These are phyloP conservation scores for Metarhizium anisopliae DNA, from an alignment of 2,329 filamentous ascomycete genomes.

Conservation along the genomic window DNA sequence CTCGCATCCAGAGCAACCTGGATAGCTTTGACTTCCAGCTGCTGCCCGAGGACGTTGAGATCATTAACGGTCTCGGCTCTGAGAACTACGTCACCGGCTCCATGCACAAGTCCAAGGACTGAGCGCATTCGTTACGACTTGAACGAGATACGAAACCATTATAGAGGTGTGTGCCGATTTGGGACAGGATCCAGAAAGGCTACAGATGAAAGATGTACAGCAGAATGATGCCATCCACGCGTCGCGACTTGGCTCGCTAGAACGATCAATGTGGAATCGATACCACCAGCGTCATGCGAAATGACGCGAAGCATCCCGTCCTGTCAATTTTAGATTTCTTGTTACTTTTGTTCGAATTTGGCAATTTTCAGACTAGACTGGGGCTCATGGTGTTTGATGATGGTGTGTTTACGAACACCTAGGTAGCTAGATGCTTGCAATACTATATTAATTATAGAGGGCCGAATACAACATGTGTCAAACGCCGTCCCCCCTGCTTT, in stretches of 20 bases:
- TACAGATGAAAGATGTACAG: not conserved
- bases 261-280: not conserved
- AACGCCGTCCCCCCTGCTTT: not conserved
- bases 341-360: not conserved
- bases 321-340: not conserved
- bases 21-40: constrained; percentile 55
- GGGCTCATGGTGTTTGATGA: not conserved
- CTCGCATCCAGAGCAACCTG: constrained; percentile 58
- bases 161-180: constrained; percentile 1
- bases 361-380: not conserved
- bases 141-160: not conserved
- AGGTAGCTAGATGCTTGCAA: not conserved
- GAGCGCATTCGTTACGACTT: constrained; percentile 8
- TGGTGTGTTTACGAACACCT: not conserved
- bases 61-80: constrained; percentile 52
- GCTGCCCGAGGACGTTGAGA: constrained; percentile 47
- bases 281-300: not conserved
- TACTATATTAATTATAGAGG: not conserved
- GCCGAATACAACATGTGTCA: not conserved
- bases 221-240: not conserved
- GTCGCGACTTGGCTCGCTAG: not conserved
- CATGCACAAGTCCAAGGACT: constrained; percentile 32
- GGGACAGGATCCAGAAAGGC: not conserved
- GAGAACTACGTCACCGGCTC: constrained; percentile 62
- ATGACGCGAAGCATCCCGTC: not conserved